Percentiles rank a stretch among this genome's conserved stretches.
phyloP scores from a whole-genome alignment of 257 asterid species.

The Apocynum venetum region DNA sequence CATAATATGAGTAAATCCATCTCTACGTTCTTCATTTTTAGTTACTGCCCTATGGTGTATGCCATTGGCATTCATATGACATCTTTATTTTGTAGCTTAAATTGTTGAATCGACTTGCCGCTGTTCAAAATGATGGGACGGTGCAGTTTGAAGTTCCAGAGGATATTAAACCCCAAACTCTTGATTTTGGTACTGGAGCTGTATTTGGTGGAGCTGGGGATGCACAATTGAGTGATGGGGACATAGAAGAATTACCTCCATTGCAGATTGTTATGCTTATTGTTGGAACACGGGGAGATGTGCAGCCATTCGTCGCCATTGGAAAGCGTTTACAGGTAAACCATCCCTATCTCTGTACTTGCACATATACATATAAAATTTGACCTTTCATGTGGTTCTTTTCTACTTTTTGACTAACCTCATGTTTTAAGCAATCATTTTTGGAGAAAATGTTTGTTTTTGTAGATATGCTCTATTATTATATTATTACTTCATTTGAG shows the following conservation, averaged over 20 bases:
- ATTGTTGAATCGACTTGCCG: conserved; percentile 50
- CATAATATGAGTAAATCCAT: background rate
- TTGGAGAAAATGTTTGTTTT: background rate
- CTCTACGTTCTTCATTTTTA: background rate
- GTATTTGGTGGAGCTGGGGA: conserved; percentile 31
- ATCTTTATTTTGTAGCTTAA: conserved; percentile 48
- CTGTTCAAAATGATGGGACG: conserved; percentile 69
- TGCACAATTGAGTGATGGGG: conserved; percentile 31
- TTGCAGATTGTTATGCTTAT: conserved; percentile 83
- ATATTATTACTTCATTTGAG: background rate
- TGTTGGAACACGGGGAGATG: conserved; percentile 93
- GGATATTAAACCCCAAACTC: conserved; percentile 40
- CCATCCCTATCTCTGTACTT: background rate
- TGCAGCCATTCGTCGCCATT: conserved; percentile 84
- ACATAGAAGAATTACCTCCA: conserved; percentile 46
- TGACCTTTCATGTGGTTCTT: background rate
- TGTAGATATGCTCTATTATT: background rate
- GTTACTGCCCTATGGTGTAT: background rate
- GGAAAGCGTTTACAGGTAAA: conserved; percentile 77
- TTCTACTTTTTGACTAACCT: background rate
- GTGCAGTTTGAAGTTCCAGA: conserved; percentile 74
- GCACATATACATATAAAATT: background rate
- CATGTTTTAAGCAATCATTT: background rate
- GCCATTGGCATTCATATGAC: conserved; percentile 2
- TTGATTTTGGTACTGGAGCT: conserved; percentile 44